phyloP scores from a whole-genome alignment of 2,329 filamentous ascomycete genomes.

The Diaporthe batatas region DNA sequence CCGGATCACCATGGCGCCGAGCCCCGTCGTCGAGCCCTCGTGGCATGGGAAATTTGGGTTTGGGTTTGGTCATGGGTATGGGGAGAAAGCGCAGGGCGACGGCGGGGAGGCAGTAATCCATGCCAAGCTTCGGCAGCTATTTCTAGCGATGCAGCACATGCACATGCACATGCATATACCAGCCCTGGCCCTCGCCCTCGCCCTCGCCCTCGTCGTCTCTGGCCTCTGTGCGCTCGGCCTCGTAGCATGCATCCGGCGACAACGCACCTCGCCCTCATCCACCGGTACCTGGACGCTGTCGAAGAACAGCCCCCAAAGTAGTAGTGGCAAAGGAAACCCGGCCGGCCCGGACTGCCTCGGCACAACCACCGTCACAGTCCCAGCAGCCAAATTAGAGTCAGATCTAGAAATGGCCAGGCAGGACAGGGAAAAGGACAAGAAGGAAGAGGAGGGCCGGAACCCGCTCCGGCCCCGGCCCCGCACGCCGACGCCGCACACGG shows the following conservation, averaged over 20 bases:
- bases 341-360: conserved; percentile 7
- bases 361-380: neutral
- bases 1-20: conserved; percentile 14
- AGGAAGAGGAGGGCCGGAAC: neutral
- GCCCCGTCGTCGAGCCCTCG: neutral
- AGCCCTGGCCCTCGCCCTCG: neutral
- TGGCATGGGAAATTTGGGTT: conserved; percentile 6
- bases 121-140: conserved; percentile 26
- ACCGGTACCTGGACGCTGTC: neutral
- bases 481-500: conserved; percentile 28
- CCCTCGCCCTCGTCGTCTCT: neutral
- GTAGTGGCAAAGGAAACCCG: conserved; percentile 12
- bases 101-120: neutral
- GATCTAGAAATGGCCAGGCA: conserved; percentile 31
- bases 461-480: conserved; percentile 35
- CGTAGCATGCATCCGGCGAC: neutral
- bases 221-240: neutral
- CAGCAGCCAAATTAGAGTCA: neutral
- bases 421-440: neutral
- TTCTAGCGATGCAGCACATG: conserved; percentile 13
- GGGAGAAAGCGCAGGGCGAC: neutral
- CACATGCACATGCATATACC: neutral
- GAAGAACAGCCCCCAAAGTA: neutral
- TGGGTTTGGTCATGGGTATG: conserved; percentile 2
- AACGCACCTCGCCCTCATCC: neutral